Evolutionary conservation across 2,329 filamentous ascomycete genomes (phyloP), one percentile per base, ranked within the genome.

Genomic region (Cytospora piceicola): DNA sequence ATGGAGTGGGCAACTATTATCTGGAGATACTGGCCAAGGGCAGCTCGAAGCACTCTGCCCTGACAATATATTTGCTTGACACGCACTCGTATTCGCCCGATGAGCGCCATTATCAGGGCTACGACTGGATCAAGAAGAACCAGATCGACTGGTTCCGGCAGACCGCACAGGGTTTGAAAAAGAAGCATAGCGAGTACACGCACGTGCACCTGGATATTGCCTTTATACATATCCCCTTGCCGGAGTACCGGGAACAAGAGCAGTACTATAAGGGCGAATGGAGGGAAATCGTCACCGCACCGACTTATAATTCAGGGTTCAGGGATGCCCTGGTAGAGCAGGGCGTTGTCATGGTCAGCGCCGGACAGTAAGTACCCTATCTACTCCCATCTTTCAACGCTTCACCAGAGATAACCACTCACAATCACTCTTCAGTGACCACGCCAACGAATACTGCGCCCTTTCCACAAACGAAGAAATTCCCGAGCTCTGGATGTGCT

Each of bases 401-500:
- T 36, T 52, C 34, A 54, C 30, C 14, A 20, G 24, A 66, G 30
- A 39, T 53, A 61, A 54, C 56, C 66, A 64, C 72, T 77, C 70
- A 75, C 67, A 1, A 53, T 15, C 39, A 34, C n/a, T n/a, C 55
- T 39, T 15, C 55, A 91, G 89, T 75, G 95, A 99, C 74, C 95
- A 99, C 75, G 94, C 91, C 70, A 99, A 99, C 75, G 95, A 99
- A 74, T 98, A 97, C 77, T 99, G 95, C 77, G 89, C 91, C 69
- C 83, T 97, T 11, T 88, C 85, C 1, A 77, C 81, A 4, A 77
- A 85, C 60, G 78, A 84, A 51, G 77, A 81, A 34, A 79, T 79
- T 58, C 89, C 90, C 0, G 85, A 90, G 34, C 80, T 98, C 2
- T 99, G 95, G 95, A 97, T 99, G 94, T 99, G 95, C 81, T 98